Evolutionary conservation across 1,284 basidiomycete genomes (phyloP).

Genomic region (Pseudozyma sp.): DNA sequence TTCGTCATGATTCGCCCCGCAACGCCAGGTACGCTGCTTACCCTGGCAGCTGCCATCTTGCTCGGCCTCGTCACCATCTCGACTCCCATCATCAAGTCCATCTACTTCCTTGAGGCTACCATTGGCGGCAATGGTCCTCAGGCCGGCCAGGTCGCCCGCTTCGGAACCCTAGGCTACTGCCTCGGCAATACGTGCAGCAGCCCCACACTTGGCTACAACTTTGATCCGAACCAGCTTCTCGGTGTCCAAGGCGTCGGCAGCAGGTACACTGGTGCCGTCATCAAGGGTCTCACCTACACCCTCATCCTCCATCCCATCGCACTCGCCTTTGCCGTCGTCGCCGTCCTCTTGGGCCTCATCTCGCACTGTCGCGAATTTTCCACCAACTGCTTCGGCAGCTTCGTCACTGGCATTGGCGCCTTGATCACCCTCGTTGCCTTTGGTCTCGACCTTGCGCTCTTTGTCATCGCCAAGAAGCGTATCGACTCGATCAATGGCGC

Average conservation of each 20-base stretch:
- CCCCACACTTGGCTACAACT: conserved; percentile 54
- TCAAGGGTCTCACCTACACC: conserved; percentile 64
- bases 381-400: conserved; percentile 51
- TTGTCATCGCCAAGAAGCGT: conserved; percentile 62
- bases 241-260: conserved; percentile 44
- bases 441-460: conserved; percentile 61
- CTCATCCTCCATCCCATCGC: conserved; percentile 60
- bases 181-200: conserved; percentile 45
- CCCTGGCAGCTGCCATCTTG: conserved; percentile 55
- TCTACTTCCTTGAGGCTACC: conserved; percentile 60
- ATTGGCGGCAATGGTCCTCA: conserved; percentile 47
- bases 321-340: conserved; percentile 45
- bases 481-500: conserved; percentile 58
- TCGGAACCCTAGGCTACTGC: conserved; percentile 60
- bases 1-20: conserved; percentile 48
- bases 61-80: conserved; percentile 61
- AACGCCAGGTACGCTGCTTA: conserved; percentile 58
- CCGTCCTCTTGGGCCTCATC: conserved; percentile 58
- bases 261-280: conserved; percentile 49
- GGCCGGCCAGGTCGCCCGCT: conserved; percentile 31
- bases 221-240: conserved; percentile 62
- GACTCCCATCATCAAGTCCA: conserved; percentile 57
- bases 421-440: conserved; percentile 57
- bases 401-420: conserved; percentile 55
- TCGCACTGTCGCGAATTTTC: conserved; percentile 53